Evolutionary conservation across 176 grass and related monocot species (phyloP).

Genomic region (Avena atlantica): DNA sequence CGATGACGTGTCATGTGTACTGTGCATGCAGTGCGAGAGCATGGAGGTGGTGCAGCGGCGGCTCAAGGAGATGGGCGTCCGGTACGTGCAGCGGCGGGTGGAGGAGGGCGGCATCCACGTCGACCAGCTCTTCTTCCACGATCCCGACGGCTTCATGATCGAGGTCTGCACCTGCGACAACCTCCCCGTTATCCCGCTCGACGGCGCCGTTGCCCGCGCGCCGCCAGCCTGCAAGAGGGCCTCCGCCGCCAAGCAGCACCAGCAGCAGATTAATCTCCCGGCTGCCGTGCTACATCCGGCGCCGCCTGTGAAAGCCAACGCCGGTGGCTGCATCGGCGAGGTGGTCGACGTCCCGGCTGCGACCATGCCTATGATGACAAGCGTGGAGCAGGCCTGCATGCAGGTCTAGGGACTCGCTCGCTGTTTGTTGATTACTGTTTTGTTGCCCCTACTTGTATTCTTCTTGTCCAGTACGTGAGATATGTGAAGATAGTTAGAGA

Average conservation of each 20-base stretch:
- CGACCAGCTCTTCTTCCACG: conserved; percentile 95
- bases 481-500: no score
- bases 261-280: neutral
- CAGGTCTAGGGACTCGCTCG: no score
- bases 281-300: neutral
- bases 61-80: conserved; percentile 39
- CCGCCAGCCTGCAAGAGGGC: conserved; percentile 13
- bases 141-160: conserved; percentile 96
- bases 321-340: conserved; percentile 33
- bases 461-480: no score
- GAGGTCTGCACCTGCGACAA: conserved; percentile 94
- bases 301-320: neutral
- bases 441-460: no score
- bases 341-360: conserved; percentile 2
- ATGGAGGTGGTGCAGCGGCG: no score
- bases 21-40: no score
- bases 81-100: conserved; percentile 51
- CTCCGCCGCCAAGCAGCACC: neutral
- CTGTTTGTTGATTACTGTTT: no score
- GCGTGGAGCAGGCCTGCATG: no score
- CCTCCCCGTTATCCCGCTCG: conserved; percentile 34
- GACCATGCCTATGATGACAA: neutral
- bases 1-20: no score
- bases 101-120: conserved; percentile 67
- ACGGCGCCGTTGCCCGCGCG: no score